Base-by-base conservation (phyloP, 306 rosid genomes). In the Rubus idaeus region DNA sequence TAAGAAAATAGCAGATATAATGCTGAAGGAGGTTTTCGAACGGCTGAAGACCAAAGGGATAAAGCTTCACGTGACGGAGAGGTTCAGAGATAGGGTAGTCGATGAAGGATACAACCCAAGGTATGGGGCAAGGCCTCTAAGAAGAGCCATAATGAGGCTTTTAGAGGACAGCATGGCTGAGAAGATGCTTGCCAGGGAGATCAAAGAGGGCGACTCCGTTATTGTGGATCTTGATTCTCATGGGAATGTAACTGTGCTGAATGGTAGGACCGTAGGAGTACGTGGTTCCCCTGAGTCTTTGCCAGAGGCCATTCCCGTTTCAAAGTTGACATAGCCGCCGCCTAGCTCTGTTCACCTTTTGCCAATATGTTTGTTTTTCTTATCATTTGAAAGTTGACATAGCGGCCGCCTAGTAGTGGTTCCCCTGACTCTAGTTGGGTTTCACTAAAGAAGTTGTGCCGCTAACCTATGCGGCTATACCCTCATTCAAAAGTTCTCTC, bases 151-250 rank as follows among this genome's bases (percentile, higher is more conserved):
- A 64, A 93, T 91, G 93, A 84, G 97, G 73, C 96, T 93, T 61
- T 86, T 93, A 89, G 98, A 93, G 86, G 97, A 93, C 82, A 89
- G 96, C 86, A 93, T 91, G 98, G 98, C 97, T 8, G 98, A 91
- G 86, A 93, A 91, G 96, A 89, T 93, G 97, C 96, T 93, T 62
- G 86, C 97, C 3, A 83, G 97, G 65, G 97, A 91, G 86, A 93
- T 93, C 80, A 91, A 89, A 63, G 98, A 89, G 86, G 97, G 98
- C 0, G 93, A 93, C 78, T 91, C 94, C 0, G 96, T 91, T 60
- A 93, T 91, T 11, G 94, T 91, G 62, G 98, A 93, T 68, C 90
- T 90, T 0, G 98, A 93, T 70, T 83, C 98, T 47, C 93, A 93
- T 16, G 98, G 98, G 5, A 93, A 91, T 13, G 98, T 93, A 63